These are phyloP conservation scores for Lippia alba DNA, from an alignment of 305 asterid genomes.

Conservation along the genomic window DNA sequence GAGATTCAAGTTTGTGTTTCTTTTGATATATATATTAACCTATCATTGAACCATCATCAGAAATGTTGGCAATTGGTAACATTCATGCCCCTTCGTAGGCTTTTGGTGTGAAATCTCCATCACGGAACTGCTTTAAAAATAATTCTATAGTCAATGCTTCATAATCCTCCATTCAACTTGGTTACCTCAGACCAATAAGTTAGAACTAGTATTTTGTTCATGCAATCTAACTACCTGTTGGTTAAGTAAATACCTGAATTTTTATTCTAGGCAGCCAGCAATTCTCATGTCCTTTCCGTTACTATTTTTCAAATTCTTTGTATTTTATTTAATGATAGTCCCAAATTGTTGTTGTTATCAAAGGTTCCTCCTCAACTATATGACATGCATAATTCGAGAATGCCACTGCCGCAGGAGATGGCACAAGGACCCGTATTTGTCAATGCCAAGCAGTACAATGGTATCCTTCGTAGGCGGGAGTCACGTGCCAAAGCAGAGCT, in stretches of 20 bases:
- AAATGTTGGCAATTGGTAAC: not conserved
- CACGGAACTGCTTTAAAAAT: not conserved
- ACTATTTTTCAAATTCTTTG: not conserved
- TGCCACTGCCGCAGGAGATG: slow-evolving; percentile 84
- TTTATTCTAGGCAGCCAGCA: not conserved
- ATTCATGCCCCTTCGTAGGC: not conserved
- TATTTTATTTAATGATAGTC: slow-evolving; percentile 15
- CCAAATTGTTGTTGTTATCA: slow-evolving; percentile 14
- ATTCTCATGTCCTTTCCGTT: not conserved
- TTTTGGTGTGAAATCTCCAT: not conserved
- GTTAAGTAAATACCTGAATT: not conserved
- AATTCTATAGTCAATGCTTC: not conserved
- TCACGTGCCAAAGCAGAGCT: slow-evolving; percentile 88
- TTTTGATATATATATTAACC: not conserved
- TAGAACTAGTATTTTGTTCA: not conserved
- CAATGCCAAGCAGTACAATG: slow-evolving; percentile 81
- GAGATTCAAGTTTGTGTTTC: slow-evolving; percentile 9
- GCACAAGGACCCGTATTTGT: slow-evolving; percentile 82
- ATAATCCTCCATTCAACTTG: slow-evolving; percentile 12
- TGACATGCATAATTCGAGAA: slow-evolving; percentile 63
- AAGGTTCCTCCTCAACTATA: slow-evolving; percentile 66
- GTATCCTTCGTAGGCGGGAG: slow-evolving; percentile 74
- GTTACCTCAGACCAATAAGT: slow-evolving; percentile 12
- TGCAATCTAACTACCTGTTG: not conserved
- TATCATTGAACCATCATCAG: not conserved